phyloP scores from a whole-genome alignment of 257 asterid genomes.

The Nicotiana paniculata region DNA sequence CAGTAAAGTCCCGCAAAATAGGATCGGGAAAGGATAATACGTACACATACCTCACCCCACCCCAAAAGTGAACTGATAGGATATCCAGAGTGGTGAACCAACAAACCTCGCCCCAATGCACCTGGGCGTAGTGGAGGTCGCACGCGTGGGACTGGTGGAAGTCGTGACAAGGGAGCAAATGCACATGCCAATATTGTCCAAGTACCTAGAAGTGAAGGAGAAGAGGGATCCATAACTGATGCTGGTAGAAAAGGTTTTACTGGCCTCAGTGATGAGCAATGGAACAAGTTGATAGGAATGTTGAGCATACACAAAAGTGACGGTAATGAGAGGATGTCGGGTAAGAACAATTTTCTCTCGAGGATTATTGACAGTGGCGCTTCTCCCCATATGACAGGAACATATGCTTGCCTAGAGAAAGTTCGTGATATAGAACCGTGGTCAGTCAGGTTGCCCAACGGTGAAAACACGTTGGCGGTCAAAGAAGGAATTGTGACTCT shows the following conservation, averaged over 20 bases:
- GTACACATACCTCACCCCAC: too few relatives aligned
- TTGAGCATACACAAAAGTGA: not conserved
- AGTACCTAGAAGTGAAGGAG: not conserved
- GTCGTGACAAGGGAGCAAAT: not conserved
- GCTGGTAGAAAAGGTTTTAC: not conserved
- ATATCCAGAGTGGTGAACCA: not conserved
- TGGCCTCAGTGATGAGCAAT: not conserved
- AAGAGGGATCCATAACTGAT: not conserved
- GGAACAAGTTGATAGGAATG: not conserved
- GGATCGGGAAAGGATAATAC: too few relatives aligned
- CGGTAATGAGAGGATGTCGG: not conserved
- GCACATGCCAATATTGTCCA: not conserved
- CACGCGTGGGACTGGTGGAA: not conserved
- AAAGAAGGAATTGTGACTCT: too few relatives aligned
- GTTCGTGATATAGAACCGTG: not conserved
- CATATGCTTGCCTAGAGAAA: not conserved
- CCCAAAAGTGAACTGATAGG: not conserved
- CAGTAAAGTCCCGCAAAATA: too few relatives aligned
- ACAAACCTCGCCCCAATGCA: not conserved
- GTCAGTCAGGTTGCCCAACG: not conserved
- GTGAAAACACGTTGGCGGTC: not conserved
- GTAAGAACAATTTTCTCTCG: not conserved
- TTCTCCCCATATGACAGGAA: not conserved
- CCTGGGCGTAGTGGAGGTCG: not conserved
- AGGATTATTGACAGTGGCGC: not conserved